Evolutionary conservation across 331 rosid genomes (phyloP).

Genomic region (Arachis monticola): DNA sequence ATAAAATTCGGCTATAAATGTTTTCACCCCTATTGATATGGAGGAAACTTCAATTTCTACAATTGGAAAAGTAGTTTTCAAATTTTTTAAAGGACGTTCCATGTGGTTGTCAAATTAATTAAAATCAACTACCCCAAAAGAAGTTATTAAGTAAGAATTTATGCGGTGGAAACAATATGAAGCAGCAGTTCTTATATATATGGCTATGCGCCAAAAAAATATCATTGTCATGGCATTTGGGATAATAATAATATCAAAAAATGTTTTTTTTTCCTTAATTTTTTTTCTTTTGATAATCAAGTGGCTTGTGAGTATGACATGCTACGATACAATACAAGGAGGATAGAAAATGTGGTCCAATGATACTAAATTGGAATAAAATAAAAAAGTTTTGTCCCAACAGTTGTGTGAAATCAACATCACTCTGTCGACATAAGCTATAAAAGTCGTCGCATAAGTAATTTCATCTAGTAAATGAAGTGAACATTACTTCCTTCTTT

Average conservation of each 20-base stretch:
- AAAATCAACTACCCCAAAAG: neutral
- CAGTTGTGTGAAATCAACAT: conserved; percentile 3
- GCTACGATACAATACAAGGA: neutral
- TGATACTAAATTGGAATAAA: conserved; percentile 1
- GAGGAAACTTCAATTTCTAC: conserved; percentile 12
- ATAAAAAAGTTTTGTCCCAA: neutral
- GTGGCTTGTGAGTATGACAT: conserved; percentile 21
- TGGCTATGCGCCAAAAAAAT: conserved; percentile 28
- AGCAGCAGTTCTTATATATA: neutral
- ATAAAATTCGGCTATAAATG: too few relatives aligned
- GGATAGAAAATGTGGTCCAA: conserved; percentile 25
- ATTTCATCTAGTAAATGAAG: neutral
- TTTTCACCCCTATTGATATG: neutral
- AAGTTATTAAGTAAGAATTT: conserved; percentile 1
- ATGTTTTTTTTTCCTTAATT: neutral
- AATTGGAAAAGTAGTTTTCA: neutral
- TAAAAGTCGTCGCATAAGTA: neutral
- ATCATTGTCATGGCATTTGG: conserved; percentile 26
- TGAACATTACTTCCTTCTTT: too few relatives aligned
- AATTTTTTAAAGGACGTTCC: neutral
- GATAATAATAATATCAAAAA: neutral
- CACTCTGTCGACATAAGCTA: neutral
- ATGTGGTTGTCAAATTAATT: conserved; percentile 13
- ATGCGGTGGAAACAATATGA: conserved; percentile 19
- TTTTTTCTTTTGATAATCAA: conserved; percentile 12